phyloP scores from a whole-genome alignment of 1,284 basidiomycete genomes.

The Malassezia arunalokei region DNA sequence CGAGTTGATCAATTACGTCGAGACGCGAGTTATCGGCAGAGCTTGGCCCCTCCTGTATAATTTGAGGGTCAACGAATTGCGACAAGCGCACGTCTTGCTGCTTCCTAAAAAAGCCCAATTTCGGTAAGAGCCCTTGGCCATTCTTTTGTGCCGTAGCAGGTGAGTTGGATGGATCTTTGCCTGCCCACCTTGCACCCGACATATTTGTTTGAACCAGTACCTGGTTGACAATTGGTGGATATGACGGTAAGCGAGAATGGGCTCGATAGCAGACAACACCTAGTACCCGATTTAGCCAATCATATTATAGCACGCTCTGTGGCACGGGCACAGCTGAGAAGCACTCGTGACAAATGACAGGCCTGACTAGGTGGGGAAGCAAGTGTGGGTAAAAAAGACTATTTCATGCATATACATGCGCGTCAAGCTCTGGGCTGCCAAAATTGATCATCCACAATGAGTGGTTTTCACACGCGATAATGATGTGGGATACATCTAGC shows the following conservation, averaged over 20 bases:
- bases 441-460: conserved; percentile 7
- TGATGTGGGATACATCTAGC: conserved; percentile 3
- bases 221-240: too few relatives aligned
- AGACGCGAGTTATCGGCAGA: conserved; percentile 17
- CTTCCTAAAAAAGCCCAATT: background rate
- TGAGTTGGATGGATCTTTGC: background rate
- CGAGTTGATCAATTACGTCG: conserved; percentile 43
- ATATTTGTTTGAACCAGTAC: background rate
- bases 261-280: too few relatives aligned
- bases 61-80: conserved; percentile 12
- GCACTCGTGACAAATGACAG: too few relatives aligned
- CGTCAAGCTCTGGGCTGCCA: background rate
- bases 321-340: background rate
- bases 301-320: too few relatives aligned
- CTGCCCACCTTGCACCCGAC: background rate
- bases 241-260: too few relatives aligned
- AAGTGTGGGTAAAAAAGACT: too few relatives aligned
- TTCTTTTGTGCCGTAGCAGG: conserved; percentile 8
- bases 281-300: too few relatives aligned
- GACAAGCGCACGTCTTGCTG: background rate
- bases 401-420: background rate
- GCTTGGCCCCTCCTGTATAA: background rate
- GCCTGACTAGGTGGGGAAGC: too few relatives aligned
- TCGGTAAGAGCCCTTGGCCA: background rate
- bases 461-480: conserved; percentile 8